Conservation (phyloP, 1,284 basidiomycete species). For the Leccinum laetum region DNA sequence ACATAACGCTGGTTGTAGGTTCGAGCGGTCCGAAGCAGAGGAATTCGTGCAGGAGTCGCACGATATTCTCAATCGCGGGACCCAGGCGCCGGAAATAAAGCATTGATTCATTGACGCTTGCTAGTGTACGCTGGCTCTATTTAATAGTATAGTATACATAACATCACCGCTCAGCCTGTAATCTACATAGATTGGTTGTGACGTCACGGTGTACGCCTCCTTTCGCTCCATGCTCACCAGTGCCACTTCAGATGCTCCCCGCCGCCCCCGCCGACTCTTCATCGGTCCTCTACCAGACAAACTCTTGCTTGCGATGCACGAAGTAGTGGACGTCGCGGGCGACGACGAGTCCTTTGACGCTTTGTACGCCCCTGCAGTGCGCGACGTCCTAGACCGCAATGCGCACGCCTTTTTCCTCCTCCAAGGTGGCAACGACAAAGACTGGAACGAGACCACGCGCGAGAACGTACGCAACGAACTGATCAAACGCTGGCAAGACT, state of each 20-base stretch:
- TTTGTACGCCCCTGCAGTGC: conserved; percentile 33
- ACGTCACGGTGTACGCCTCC: conserved; percentile 20
- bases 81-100: conserved; percentile 28
- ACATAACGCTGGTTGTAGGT: conserved; percentile 42
- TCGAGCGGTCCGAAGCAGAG: conserved; percentile 75
- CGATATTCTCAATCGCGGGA: conserved; percentile 38
- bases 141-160: conserved; percentile 10
- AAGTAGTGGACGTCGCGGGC: conserved; percentile 6
- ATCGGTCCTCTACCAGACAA: conserved; percentile 68
- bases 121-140: background rate
- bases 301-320: conserved; percentile 35
- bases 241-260: background rate
- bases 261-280: conserved; percentile 44
- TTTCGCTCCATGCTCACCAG: background rate
- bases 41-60: conserved; percentile 61
- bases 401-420: conserved; percentile 64
- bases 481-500: conserved; percentile 60
- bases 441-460: conserved; percentile 64
- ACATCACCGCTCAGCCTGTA: conserved; percentile 22
- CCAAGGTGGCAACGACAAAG: conserved; percentile 58
- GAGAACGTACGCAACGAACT: conserved; percentile 54
- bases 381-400: conserved; percentile 47
- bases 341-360: conserved; percentile 36
- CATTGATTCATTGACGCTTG: conserved; percentile 16
- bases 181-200: conserved; percentile 7